Evolutionary conservation across 1,284 basidiomycete species (phyloP).

Genomic region (Ceratobasidium sp.): DNA sequence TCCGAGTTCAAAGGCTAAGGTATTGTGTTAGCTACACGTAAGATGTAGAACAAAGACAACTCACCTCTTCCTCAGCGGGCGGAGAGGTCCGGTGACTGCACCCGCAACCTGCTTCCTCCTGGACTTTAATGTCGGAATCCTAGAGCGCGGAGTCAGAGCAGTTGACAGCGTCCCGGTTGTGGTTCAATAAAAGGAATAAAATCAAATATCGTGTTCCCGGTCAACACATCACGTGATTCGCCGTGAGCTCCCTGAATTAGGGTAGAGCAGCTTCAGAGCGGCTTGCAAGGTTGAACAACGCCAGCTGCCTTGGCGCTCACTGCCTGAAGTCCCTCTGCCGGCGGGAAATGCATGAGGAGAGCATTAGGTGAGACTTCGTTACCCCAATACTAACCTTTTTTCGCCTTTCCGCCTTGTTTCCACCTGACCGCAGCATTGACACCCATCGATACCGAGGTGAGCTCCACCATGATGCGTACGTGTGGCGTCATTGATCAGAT

Average conservation of each 20-base stretch:
- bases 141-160: constrained; percentile 10
- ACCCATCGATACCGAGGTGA: no score
- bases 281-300: no score
- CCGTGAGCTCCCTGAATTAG: background rate
- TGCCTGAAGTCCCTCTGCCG: no score
- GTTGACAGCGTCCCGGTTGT: constrained; percentile 12
- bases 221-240: constrained; percentile 26
- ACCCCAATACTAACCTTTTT: no score
- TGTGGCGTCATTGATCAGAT: no score
- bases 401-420: no score
- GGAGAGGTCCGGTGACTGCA: background rate
- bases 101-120: background rate
- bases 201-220: background rate
- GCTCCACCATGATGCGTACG: no score
- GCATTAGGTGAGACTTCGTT: no score
- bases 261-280: no score
- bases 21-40: background rate
- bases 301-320: no score
- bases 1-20: background rate
- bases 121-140: constrained; percentile 22
- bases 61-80: constrained; percentile 4
- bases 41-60: background rate
- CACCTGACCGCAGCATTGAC: no score
- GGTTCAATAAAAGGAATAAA: constrained; percentile 24
- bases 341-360: no score